Percentiles rank a stretch among this genome's conserved stretches.
Conservation (phyloP, 768 basidiomycete species). For the Collybiopsis luxurians region DNA sequence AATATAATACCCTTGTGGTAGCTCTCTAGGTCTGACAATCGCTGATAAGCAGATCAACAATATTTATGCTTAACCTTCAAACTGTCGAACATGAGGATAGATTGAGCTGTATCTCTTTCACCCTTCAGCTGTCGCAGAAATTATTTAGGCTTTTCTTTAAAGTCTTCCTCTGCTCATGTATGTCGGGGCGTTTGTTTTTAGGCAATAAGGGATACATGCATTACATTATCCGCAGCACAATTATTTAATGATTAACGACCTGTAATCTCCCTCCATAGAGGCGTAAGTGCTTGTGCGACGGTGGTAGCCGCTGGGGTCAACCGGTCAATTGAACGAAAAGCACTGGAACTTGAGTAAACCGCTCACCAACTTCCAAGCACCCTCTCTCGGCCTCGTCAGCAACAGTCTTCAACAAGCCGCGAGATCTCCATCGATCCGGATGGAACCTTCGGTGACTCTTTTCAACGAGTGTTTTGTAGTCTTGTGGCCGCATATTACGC, state of each 20-base stretch:
- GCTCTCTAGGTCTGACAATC: no score
- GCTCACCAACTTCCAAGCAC: slow-evolving; percentile 63
- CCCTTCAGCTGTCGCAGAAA: no score
- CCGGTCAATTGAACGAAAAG: neutral
- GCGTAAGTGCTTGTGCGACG: slow-evolving; percentile 72
- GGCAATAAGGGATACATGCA: no score
- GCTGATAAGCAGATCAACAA: no score
- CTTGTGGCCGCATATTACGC: slow-evolving; percentile 51
- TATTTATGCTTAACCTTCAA: no score
- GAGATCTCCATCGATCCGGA: slow-evolving; percentile 75
- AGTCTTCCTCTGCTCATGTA: no score
- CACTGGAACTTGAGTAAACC: neutral
- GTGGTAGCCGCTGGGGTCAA: slow-evolving; percentile 46
- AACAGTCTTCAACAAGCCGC: slow-evolving; percentile 58
- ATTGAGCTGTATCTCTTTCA: no score
- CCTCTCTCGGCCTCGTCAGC: slow-evolving; percentile 54
- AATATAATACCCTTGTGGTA: no score
- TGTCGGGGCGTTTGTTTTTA: no score
- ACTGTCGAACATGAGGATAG: no score
- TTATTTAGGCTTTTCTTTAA: no score
- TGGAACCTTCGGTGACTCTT: slow-evolving; percentile 75
- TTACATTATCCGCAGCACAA: no score
- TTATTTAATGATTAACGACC: slow-evolving; percentile 14
- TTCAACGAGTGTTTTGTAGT: slow-evolving; percentile 65
- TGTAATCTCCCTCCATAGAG: slow-evolving; percentile 52